phyloP scores from a whole-genome alignment of 139 green algal genomes.

The Dunaliella sp. region DNA sequence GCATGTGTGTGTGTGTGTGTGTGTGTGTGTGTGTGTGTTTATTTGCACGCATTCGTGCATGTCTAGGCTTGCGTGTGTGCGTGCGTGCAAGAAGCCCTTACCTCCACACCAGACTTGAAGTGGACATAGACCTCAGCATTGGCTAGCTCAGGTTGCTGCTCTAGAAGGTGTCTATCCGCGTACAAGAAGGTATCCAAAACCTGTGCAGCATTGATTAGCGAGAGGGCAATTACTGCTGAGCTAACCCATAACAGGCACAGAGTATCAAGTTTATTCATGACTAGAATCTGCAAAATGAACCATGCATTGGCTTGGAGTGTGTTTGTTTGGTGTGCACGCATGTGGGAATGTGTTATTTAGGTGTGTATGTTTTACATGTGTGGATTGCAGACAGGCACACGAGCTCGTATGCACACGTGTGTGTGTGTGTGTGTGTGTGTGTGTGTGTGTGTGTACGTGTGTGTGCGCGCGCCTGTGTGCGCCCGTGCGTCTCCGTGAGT shows the following conservation, averaged over 20 bases:
- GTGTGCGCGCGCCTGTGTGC: background rate
- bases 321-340: background rate
- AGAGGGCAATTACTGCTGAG: too few species aligned
- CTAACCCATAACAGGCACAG: too few species aligned
- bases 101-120: constrained; percentile 61
- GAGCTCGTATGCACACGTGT: too few species aligned
- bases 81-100: constrained; percentile 15
- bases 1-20: too few species aligned
- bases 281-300: background rate
- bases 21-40: too few species aligned
- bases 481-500: too few species aligned
- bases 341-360: too few species aligned
- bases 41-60: too few species aligned
- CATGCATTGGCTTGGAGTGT: background rate
- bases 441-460: background rate
- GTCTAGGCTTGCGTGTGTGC: background rate
- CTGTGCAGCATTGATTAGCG: too few species aligned
- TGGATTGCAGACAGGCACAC: too few species aligned
- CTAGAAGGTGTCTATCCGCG: constrained; percentile 67
- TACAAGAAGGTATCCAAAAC: constrained; percentile 79
- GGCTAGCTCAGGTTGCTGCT: constrained; percentile 35
- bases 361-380: too few species aligned
- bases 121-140: constrained; percentile 72
- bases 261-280: background rate
- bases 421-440: background rate